These are phyloP conservation scores for Puccinia coronata DNA, from an alignment of 1,284 basidiomycete genomes.

Conservation along the genomic window DNA sequence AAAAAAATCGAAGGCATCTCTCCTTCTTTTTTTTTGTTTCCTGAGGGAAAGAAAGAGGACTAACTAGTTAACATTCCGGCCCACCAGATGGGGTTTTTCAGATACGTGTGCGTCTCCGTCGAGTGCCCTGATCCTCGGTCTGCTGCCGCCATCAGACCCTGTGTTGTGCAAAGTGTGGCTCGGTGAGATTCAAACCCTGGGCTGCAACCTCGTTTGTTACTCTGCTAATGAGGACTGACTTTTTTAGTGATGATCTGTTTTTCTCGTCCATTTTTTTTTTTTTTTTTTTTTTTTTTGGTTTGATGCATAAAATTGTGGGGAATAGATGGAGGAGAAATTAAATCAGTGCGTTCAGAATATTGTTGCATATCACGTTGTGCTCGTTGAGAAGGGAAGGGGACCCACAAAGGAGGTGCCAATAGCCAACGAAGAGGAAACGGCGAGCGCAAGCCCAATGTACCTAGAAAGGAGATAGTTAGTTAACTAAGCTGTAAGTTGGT, in stretches of 20 bases:
- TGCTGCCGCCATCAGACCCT: constrained; percentile 51
- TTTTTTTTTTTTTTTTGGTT: too few species aligned
- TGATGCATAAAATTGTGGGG: not conserved
- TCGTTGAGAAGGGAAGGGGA: constrained; percentile 39
- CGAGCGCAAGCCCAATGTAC: constrained; percentile 84
- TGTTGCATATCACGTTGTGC: not conserved
- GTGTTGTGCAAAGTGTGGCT: not conserved
- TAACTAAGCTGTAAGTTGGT: not conserved
- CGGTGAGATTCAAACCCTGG: not conserved
- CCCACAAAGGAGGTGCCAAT: constrained; percentile 65
- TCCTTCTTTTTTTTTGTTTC: not conserved
- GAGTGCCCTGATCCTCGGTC: constrained; percentile 25
- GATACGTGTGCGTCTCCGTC: constrained; percentile 64
- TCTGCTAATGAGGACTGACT: constrained; percentile 63
- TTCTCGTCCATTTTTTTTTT: too few species aligned
- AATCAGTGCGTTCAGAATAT: not conserved
- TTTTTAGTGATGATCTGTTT: constrained; percentile 93
- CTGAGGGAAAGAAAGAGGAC: constrained; percentile 58
- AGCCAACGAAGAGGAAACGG: constrained; percentile 76
- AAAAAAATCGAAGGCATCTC: not conserved
- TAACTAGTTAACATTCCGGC: constrained; percentile 87
- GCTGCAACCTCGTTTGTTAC: not conserved
- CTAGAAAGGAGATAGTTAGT: constrained; percentile 61
- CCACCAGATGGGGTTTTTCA: constrained; percentile 97
- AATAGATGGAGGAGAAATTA: not conserved